A percentile compares a stretch with the other conserved stretches of the same genome.
These are phyloP conservation scores for Globisporangium nagaii DNA, from an alignment of 352 stramenopile species.

Conservation along the genomic window DNA sequence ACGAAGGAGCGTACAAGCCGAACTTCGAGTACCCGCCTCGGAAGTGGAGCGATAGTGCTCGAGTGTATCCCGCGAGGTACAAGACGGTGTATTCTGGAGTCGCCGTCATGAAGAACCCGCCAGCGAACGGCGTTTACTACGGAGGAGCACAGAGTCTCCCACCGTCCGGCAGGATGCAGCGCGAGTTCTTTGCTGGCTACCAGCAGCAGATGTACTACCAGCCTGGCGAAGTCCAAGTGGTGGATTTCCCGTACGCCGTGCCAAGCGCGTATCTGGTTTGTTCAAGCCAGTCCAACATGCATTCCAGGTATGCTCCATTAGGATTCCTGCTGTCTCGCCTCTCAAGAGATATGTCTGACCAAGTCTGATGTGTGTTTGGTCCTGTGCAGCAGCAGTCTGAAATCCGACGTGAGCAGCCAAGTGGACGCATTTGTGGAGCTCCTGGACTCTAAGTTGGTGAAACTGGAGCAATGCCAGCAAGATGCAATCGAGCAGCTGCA, in stretches of 20 bases:
- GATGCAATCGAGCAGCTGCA: constrained; percentile 44
- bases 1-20: background rate
- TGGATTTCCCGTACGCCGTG: background rate
- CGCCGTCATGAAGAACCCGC: background rate
- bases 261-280: constrained; percentile 12
- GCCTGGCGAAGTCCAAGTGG: background rate
- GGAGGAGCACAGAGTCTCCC: background rate
- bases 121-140: background rate
- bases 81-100: background rate
- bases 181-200: background rate
- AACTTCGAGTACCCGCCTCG: background rate
- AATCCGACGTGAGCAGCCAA: constrained; percentile 37
- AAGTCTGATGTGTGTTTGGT: background rate
- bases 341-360: background rate
- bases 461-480: constrained; percentile 36
- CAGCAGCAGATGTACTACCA: constrained; percentile 6
- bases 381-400: background rate
- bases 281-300: constrained; percentile 11
- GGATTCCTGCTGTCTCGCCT: background rate
- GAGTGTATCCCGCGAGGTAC: background rate
- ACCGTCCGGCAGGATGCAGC: background rate
- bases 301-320: background rate
- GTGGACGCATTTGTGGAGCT: constrained; percentile 46
- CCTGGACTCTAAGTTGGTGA: constrained; percentile 37
- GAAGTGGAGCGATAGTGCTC: background rate